Base-by-base conservation (phyloP, 228 moss, liverwort and hornwort genomes). In the Sphagnum magellanicum region DNA sequence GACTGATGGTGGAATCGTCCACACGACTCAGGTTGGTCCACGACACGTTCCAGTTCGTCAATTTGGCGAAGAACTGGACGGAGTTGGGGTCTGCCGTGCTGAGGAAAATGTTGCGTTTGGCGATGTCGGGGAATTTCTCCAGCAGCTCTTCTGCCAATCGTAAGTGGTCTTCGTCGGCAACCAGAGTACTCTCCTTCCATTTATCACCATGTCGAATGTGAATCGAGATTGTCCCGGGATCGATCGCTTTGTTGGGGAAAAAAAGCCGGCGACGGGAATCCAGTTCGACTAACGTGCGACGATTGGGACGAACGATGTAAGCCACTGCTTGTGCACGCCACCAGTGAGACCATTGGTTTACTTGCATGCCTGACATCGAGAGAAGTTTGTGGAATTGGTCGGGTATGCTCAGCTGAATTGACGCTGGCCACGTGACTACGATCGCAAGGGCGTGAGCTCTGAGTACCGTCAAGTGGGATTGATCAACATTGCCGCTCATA, bases 321-420 rank as follows among this genome's bases (percentile, higher is more conserved):
- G 83, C 83, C 0, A 63, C 69, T 0, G 76, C 79, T 60, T 83
- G 79, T 5, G 79, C 83, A 1, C 76, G 73, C 83, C 79, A 83
- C 83, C 83, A 83, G 61, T 83, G 76, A 6, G 79, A 79, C 0
- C 68, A 59, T 0, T 6, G 17, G 4, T 5, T 1, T 2, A 2
- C 50, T 0, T 74, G 9, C 7, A 71, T 79, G 0, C 69, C 84
- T 3, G 13, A 7, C 32, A 83, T 4, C 0, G 5, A n/a, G 0
- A 79, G 76, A 6, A 79, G 76, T 49, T 74, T 60, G 0, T 62
- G 5, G 0, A 76, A 79, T 0, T 70, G 79, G 3, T 48, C 16
- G 0, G 75, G 75, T 7, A 72, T 70, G 8, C 75, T 63, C 11
- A 4, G 1, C 32, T 1, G 3, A 32, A 32, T 12, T 13, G 5